phyloP scores from a whole-genome alignment of 257 asterid species.

The Paulownia fortunei region DNA sequence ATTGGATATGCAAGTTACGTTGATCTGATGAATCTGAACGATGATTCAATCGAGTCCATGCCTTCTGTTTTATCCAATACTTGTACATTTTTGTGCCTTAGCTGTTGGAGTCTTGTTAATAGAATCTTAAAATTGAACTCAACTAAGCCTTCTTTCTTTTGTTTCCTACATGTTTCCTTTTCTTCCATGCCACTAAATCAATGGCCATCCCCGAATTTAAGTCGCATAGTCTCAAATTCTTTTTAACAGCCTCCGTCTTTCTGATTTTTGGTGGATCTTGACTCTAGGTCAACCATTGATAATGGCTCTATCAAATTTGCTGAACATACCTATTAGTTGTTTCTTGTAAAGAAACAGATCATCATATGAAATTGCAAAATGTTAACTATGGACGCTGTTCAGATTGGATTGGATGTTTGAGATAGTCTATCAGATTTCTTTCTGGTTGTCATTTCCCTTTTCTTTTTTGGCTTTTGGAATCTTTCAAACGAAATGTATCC shows the following conservation, averaged over 20 bases:
- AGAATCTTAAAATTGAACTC: neutral
- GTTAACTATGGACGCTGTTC: too few species aligned
- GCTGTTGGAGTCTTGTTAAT: neutral
- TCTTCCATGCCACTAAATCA: neutral
- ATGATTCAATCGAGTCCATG: neutral
- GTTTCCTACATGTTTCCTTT: neutral
- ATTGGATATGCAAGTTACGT: neutral
- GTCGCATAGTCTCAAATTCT: neutral
- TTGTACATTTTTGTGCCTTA: neutral
- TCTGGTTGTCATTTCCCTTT: neutral
- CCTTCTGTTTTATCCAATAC: too few species aligned
- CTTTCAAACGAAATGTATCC: neutral
- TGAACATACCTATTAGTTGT: neutral
- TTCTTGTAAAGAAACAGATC: neutral
- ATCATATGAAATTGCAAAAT: neutral
- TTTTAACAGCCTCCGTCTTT: neutral
- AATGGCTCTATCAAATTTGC: neutral
- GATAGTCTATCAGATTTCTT: too few species aligned
- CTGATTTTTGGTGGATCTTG: neutral
- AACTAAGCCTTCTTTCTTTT: neutral
- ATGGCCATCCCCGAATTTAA: neutral
- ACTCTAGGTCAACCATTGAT: neutral
- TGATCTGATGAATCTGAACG: neutral
- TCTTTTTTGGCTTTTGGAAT: neutral
- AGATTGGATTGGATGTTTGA: neutral